These are phyloP conservation scores for Coleophoma eucalyptorum DNA, from an alignment of 2,329 filamentous ascomycete genomes.

Conservation along the genomic window DNA sequence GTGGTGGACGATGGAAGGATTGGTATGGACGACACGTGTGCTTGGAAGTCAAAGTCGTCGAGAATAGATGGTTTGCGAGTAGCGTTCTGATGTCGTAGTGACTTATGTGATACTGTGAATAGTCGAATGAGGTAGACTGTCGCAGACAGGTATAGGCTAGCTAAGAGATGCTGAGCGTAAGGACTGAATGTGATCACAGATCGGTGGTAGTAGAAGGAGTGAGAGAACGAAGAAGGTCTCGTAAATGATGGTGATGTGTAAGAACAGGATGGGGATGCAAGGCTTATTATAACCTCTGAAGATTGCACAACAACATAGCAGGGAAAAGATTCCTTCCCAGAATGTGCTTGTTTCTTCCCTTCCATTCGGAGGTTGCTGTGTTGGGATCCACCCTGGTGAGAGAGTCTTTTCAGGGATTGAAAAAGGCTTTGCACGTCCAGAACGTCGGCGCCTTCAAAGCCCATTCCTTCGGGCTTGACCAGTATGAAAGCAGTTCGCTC, in stretches of 20 bases:
- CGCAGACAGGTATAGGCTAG: slow-evolving; percentile 1
- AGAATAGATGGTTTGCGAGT: neutral
- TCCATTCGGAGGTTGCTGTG: neutral
- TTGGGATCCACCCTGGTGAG: neutral
- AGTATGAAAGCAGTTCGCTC: neutral
- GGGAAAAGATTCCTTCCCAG: neutral
- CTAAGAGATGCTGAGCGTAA: neutral
- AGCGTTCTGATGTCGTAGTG: neutral
- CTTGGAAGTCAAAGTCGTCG: neutral
- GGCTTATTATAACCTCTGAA: neutral
- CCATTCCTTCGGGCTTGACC: neutral
- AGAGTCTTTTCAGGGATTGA: neutral
- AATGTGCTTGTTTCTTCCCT: neutral
- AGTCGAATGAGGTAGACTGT: neutral
- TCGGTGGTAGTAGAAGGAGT: neutral
- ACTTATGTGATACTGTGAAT: neutral
- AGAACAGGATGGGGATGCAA: neutral
- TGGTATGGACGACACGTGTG: slow-evolving; percentile 11
- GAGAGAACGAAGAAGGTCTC: neutral
- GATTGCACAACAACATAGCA: neutral
- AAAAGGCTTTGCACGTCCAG: neutral
- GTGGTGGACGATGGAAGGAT: slow-evolving; percentile 13
- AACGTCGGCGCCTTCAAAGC: neutral
- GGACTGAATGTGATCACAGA: slow-evolving; percentile 1
- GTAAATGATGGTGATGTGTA: neutral